phyloP scores from a whole-genome alignment of 2,329 filamentous ascomycete genomes.

The Penicillium rolfsii region DNA sequence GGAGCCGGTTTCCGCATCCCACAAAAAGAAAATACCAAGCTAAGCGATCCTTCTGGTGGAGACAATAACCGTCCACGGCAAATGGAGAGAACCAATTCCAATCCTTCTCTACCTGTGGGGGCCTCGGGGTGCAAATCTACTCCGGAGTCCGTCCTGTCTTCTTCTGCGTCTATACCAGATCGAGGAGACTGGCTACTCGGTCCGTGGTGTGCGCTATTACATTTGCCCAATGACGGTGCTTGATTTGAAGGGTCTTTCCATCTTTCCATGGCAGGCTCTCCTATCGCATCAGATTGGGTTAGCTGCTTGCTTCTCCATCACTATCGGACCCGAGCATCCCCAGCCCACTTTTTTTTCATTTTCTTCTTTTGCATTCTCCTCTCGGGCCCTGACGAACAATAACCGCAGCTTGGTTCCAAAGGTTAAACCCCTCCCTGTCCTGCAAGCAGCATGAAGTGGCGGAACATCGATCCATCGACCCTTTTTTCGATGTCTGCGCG shows the following conservation, averaged over 20 bases:
- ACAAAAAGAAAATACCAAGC: not conserved
- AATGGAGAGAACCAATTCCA: slow-evolving; percentile 9
- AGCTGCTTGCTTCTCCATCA: slow-evolving; percentile 4
- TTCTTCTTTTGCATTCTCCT: not conserved
- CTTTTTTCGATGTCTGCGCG: slow-evolving; percentile 8
- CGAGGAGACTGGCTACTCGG: slow-evolving; percentile 1
- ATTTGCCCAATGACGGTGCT: slow-evolving; percentile 4
- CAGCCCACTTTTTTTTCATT: slow-evolving; percentile 8
- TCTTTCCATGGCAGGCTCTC: not conserved
- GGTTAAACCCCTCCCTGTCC: too few species aligned
- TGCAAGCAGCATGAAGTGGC: not conserved
- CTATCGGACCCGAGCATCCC: slow-evolving; percentile 12
- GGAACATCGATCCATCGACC: slow-evolving; percentile 7
- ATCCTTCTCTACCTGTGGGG: slow-evolving; percentile 5
- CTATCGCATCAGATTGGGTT: not conserved
- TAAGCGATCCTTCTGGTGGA: slow-evolving; percentile 19
- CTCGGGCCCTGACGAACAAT: not conserved
- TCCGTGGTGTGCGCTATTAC: slow-evolving; percentile 10
- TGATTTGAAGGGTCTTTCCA: not conserved
- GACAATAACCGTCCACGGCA: not conserved
- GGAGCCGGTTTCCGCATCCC: slow-evolving; percentile 7
- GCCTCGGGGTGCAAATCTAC: slow-evolving; percentile 19
- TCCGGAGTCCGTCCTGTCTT: slow-evolving; percentile 4
- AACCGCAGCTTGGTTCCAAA: not conserved
- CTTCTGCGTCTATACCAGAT: slow-evolving; percentile 13